These are phyloP conservation scores for Solanum raphanifolium DNA, from an alignment of 257 asterid species.

Conservation along the genomic window DNA sequence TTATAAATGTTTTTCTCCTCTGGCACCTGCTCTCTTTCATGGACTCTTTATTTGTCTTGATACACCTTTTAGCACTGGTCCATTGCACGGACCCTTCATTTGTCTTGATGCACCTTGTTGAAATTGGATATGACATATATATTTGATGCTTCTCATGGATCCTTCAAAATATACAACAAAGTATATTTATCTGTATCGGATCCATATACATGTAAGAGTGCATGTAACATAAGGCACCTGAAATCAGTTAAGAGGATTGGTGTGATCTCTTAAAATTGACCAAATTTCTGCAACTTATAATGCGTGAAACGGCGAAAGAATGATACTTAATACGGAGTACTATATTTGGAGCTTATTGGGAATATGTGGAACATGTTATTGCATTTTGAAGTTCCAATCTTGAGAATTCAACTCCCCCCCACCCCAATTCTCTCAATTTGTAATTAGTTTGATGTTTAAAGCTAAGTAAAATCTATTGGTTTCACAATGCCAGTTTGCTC, in stretches of 20 bases:
- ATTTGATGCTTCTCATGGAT: background rate
- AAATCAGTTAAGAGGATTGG: background rate
- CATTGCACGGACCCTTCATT: background rate
- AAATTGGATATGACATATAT: background rate
- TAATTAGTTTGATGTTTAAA: background rate
- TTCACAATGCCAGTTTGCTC: background rate
- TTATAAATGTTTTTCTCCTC: background rate
- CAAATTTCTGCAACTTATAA: background rate
- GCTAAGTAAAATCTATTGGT: background rate
- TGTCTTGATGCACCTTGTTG: background rate
- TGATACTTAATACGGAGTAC: background rate
- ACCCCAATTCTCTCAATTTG: background rate
- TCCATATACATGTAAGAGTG: background rate
- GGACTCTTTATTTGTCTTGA: background rate
- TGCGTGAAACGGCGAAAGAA: background rate
- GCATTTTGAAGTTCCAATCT: background rate
- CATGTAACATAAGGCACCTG: background rate
- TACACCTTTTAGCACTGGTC: background rate
- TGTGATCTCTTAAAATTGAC: background rate
- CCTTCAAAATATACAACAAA: background rate
- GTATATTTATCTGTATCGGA: background rate
- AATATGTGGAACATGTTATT: background rate
- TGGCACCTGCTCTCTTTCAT: background rate
- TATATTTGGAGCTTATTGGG: background rate
- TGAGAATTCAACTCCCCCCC: background rate